Percentiles rank a stretch among this genome's conserved stretches.
phyloP scores from a whole-genome alignment of 805 yeast genomes.

The Pichia manshurica region DNA sequence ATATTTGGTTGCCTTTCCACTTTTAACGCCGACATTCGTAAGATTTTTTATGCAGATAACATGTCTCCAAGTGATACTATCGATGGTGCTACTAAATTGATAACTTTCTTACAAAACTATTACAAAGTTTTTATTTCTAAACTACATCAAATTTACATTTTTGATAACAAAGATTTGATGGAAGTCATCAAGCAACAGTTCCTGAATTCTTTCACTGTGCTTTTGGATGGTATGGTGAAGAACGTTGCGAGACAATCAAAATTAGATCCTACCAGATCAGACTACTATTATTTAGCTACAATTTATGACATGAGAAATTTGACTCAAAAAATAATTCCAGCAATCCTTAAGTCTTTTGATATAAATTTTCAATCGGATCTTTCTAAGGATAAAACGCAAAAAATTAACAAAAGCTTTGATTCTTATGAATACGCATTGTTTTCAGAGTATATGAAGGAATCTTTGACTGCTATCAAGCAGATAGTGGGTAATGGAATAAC shows the following conservation, averaged over 20 bases:
- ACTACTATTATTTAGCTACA: constrained; percentile 31
- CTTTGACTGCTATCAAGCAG: constrained; percentile 37
- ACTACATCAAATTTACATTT: constrained; percentile 19
- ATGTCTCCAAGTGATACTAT: constrained; percentile 29
- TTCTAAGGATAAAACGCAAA: constrained; percentile 34
- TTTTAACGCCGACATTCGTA: constrained; percentile 23
- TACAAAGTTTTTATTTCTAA: constrained; percentile 34
- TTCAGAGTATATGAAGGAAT: constrained; percentile 45
- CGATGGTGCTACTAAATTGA: constrained; percentile 33
- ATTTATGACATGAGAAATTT: constrained; percentile 50
- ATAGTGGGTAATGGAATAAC: constrained; percentile 38
- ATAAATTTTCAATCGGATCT: constrained; percentile 42
- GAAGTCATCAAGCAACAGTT: constrained; percentile 31
- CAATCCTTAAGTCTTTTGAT: constrained; percentile 45
- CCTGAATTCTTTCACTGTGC: constrained; percentile 29
- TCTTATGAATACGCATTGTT: constrained; percentile 50
- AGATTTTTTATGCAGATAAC: constrained; percentile 31
- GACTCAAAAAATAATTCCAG: constrained; percentile 41
- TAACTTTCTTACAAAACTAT: constrained; percentile 34
- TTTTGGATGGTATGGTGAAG: constrained; percentile 41
- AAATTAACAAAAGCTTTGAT: constrained; percentile 40
- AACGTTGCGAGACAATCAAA: constrained; percentile 23
- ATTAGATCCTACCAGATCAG: constrained; percentile 19
- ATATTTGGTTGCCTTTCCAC: constrained; percentile 24
- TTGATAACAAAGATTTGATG: constrained; percentile 18